These are phyloP conservation scores for Inosperma sp. DNA, from an alignment of 768 basidiomycete species.

Conservation along the genomic window DNA sequence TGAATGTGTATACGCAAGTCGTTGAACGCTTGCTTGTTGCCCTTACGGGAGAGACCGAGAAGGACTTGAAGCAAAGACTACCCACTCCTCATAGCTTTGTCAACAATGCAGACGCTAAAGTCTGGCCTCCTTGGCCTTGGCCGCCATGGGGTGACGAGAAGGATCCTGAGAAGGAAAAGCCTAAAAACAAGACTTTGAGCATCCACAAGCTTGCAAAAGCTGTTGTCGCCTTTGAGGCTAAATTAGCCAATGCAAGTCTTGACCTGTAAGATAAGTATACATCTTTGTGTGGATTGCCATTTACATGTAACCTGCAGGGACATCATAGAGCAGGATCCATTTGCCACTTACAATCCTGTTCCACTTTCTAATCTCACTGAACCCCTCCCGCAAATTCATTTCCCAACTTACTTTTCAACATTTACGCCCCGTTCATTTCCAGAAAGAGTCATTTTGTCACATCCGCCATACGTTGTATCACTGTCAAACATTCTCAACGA, in stretches of 20 bases:
- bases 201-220: slow-evolving; percentile 62
- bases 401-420: slow-evolving; percentile 80
- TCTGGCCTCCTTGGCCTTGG: slow-evolving; percentile 83
- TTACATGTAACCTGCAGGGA: slow-evolving; percentile 38
- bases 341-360: slow-evolving; percentile 84
- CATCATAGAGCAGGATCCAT: slow-evolving; percentile 70
- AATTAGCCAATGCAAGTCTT: slow-evolving; percentile 72
- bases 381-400: slow-evolving; percentile 70
- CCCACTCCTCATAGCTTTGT: slow-evolving; percentile 18
- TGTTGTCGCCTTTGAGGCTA: slow-evolving; percentile 74
- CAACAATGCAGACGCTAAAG: slow-evolving; percentile 37
- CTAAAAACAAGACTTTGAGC: slow-evolving; percentile 48
- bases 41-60: slow-evolving; percentile 50
- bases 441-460: slow-evolving; percentile 71
- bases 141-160: slow-evolving; percentile 76
- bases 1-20: slow-evolving; percentile 66
- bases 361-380: slow-evolving; percentile 63
- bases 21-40: slow-evolving; percentile 61
- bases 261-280: slow-evolving; percentile 53
- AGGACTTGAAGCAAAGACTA: slow-evolving; percentile 20
- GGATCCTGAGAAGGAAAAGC: slow-evolving; percentile 44
- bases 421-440: slow-evolving; percentile 79
- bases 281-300: neutral
- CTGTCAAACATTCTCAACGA: slow-evolving; percentile 64
- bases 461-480: slow-evolving; percentile 68